Conservation (phyloP, 1,284 basidiomycete species). For the Leccinum pallidistipes region DNA sequence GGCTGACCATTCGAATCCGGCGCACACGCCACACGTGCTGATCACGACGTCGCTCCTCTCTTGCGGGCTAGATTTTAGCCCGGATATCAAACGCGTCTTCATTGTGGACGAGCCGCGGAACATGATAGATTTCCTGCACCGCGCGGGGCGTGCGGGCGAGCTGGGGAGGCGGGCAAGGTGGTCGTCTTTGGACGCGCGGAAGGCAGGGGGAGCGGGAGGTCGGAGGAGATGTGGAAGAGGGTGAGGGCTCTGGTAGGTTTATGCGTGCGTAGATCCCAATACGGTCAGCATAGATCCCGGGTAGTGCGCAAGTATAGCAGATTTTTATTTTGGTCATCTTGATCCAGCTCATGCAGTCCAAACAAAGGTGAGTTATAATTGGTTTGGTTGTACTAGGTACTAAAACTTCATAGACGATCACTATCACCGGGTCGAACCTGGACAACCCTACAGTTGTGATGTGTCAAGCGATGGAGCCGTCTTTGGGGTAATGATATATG, state of each 20-base stretch:
- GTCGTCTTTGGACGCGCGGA: conserved; percentile 69
- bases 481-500: too few relatives aligned
- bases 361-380: too few relatives aligned
- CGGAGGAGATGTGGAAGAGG: conserved; percentile 50
- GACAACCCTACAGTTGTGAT: too few relatives aligned
- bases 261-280: too few relatives aligned
- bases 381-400: too few relatives aligned
- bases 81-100: conserved; percentile 75
- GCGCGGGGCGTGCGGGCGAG: conserved; percentile 82
- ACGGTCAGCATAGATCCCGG: too few relatives aligned
- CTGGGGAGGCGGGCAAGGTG: conserved; percentile 65
- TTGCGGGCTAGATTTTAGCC: conserved; percentile 61
- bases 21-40: conserved; percentile 59
- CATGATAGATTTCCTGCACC: conserved; percentile 87
- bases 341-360: too few relatives aligned
- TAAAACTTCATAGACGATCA: too few relatives aligned
- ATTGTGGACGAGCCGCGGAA: conserved; percentile 84
- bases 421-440: too few relatives aligned
- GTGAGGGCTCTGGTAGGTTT: conserved; percentile 40
- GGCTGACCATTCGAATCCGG: background rate
- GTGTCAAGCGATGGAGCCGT: too few relatives aligned
- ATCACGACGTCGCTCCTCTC: conserved; percentile 35
- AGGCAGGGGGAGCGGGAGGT: conserved; percentile 50
- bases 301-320: too few relatives aligned
- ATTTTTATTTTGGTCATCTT: too few relatives aligned